phyloP scores from a whole-genome alignment of 2,329 filamentous ascomycete species.

The Fusarium longipes region DNA sequence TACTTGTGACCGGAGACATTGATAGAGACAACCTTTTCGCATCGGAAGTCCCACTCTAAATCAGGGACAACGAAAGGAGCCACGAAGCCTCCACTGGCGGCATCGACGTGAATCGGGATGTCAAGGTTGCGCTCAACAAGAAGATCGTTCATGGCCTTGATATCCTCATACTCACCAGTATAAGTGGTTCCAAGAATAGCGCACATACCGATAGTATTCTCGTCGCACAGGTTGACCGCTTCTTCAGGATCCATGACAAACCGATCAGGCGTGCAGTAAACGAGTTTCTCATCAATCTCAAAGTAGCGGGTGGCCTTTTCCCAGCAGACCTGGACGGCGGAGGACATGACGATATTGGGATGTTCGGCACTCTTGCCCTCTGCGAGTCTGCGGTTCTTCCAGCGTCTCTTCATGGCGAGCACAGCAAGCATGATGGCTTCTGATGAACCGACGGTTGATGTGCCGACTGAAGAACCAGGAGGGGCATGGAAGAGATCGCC shows the following conservation, averaged over 20 bases:
- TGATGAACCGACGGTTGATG: slow-evolving; percentile 88
- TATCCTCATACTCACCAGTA: slow-evolving; percentile 94
- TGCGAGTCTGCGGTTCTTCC: slow-evolving; percentile 87
- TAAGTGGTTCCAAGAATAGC: slow-evolving; percentile 93
- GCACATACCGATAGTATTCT: slow-evolving; percentile 90
- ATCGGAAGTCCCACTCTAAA: slow-evolving; percentile 90
- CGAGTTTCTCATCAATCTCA: slow-evolving; percentile 89
- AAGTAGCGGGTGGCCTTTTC: slow-evolving; percentile 92
- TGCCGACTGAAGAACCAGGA: slow-evolving; percentile 78
- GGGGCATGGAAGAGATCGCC: slow-evolving; percentile 89
- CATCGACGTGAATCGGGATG: slow-evolving; percentile 92
- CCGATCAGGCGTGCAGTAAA: slow-evolving; percentile 70
- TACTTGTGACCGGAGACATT: slow-evolving; percentile 95
- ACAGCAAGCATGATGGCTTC: slow-evolving; percentile 88
- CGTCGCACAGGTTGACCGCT: slow-evolving; percentile 70
- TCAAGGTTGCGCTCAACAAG: slow-evolving; percentile 80
- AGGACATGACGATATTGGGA: slow-evolving; percentile 96
- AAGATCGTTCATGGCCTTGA: slow-evolving; percentile 91
- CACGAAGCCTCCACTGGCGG: slow-evolving; percentile 91
- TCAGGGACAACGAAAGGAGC: slow-evolving; percentile 89
- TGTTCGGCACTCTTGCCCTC: slow-evolving; percentile 82
- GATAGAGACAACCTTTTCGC: slow-evolving; percentile 90
- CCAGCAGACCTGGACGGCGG: slow-evolving; percentile 97
- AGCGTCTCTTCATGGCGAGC: slow-evolving; percentile 94
- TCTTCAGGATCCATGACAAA: slow-evolving; percentile 73